These are phyloP conservation scores for Sporothrix luriei DNA, from an alignment of 2,329 filamentous ascomycete species.

Conservation along the genomic window DNA sequence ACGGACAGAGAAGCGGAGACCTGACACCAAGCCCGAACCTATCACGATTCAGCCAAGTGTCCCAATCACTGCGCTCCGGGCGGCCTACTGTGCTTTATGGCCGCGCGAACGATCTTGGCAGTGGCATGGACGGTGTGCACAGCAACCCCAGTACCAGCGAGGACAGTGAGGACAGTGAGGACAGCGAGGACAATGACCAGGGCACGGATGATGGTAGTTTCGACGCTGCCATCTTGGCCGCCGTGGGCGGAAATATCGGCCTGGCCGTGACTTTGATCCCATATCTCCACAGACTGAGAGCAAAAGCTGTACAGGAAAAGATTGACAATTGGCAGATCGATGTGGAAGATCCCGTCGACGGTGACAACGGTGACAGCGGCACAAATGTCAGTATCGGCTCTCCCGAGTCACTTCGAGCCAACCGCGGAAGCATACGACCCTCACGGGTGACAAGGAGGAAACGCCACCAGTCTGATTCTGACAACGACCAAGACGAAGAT, in stretches of 20 bases:
- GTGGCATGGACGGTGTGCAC: conserved; percentile 33
- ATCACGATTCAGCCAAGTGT: conserved; percentile 26
- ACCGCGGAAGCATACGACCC: background rate
- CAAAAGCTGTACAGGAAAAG: conserved; percentile 36
- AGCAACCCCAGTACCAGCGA: conserved; percentile 36
- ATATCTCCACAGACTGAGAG: conserved; percentile 36
- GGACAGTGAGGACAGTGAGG: conserved; percentile 33
- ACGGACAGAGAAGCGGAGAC: background rate
- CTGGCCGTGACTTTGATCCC: conserved; percentile 39
- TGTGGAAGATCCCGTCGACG: background rate
- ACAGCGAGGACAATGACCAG: background rate
- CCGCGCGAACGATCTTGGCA: background rate
- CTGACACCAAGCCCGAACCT: conserved; percentile 18
- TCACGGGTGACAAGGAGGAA: conserved; percentile 9
- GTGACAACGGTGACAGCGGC: background rate
- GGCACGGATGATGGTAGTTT: conserved; percentile 36
- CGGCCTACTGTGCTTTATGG: background rate
- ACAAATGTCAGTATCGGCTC: no score
- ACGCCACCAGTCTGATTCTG: conserved; percentile 33
- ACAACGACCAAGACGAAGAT: conserved; percentile 35
- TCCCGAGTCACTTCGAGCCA: background rate
- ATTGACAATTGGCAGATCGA: conserved; percentile 38
- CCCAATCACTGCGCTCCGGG: conserved; percentile 13
- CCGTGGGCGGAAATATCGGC: conserved; percentile 37
- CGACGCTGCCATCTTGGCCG: conserved; percentile 38